A percentile compares a stretch with the other conserved stretches of the same genome.
These are phyloP conservation scores for Boletus chippewaensis DNA, from an alignment of 1,284 basidiomycete species.

Conservation along the genomic window DNA sequence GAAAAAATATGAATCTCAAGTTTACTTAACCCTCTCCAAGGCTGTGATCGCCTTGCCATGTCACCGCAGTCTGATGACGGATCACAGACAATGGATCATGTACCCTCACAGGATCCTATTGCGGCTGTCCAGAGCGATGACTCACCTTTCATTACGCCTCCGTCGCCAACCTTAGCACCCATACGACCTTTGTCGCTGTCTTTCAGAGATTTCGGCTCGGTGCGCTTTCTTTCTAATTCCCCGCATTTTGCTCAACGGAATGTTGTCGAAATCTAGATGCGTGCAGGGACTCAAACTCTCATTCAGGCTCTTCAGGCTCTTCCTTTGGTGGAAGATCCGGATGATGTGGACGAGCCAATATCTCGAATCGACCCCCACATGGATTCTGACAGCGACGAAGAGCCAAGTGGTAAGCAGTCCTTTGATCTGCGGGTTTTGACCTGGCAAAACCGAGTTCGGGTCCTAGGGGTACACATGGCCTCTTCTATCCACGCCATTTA, in stretches of 20 bases:
- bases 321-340: conserved; percentile 63
- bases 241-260: conserved; percentile 6
- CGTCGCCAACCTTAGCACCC: conserved; percentile 49
- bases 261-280: conserved; percentile 48
- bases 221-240: conserved; percentile 31
- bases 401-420: conserved; percentile 31
- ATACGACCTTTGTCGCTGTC: conserved; percentile 42
- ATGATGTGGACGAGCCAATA: conserved; percentile 58
- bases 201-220: conserved; percentile 62
- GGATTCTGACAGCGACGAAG: conserved; percentile 59
- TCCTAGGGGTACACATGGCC: conserved; percentile 40
- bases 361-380: conserved; percentile 35
- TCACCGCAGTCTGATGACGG: conserved; percentile 13
- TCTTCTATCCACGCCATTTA: conserved; percentile 84
- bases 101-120: conserved; percentile 8
- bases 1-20: not conserved
- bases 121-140: conserved; percentile 42
- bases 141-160: conserved; percentile 71
- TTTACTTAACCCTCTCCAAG: conserved; percentile 26
- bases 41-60: conserved; percentile 4
- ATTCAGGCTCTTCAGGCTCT: conserved; percentile 80
- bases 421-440: conserved; percentile 15
- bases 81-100: conserved; percentile 12
- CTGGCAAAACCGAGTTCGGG: conserved; percentile 1
- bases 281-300: conserved; percentile 74